Base-by-base conservation (phyloP, 768 basidiomycete species). In the Rhodotorula babjevae region DNA sequence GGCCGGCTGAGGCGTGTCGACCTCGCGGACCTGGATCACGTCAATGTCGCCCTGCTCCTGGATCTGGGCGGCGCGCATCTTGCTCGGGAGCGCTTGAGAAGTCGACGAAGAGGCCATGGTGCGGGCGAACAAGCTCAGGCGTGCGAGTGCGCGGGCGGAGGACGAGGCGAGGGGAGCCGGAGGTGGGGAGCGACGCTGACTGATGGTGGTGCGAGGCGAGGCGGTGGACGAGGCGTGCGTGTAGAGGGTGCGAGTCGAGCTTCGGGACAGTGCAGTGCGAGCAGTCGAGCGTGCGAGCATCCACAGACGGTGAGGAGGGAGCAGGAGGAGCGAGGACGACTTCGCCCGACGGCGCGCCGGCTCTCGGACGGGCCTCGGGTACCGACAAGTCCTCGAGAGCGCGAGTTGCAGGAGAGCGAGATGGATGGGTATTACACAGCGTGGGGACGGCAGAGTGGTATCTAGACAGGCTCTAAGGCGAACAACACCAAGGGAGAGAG, bases 21-120 rank as follows among this genome's bases (percentile, higher is more conserved):
- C 73, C 47, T 84, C 82, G 42, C 78, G 68, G 23, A 82, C 74
- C 56, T 81, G 50, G 57, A 93, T 83, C 49, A 91, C 90, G 63
- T 94, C 91, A 42, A 88, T 80, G 12, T 87, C 90, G 11, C 93
- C 95, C 14, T 84, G 86, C 84, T 87, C 85, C 21, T 86, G 80
- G 79, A 92, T 89, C 68, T 87, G 86, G 72, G 91, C 86, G 8
- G 89, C 91, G 57, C 89, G 85, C 78, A 89, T 85, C 16, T 84
- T 88, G 47, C 83, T 77, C 15, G 82, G 81, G n/a, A 83, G 61
- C 27, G 18, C n/a, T 9, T 52, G 50, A 2, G 42, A 7, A 42
- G 44, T 46, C 2, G 44, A 36, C 36, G 36, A 46, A 16, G 53
- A 47, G 19, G n/a, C 2, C 64, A 65, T 42, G 42, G 29, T 31